These are phyloP conservation scores for Cercospora janseana DNA, from an alignment of 2,329 filamentous ascomycete species.

Conservation along the genomic window DNA sequence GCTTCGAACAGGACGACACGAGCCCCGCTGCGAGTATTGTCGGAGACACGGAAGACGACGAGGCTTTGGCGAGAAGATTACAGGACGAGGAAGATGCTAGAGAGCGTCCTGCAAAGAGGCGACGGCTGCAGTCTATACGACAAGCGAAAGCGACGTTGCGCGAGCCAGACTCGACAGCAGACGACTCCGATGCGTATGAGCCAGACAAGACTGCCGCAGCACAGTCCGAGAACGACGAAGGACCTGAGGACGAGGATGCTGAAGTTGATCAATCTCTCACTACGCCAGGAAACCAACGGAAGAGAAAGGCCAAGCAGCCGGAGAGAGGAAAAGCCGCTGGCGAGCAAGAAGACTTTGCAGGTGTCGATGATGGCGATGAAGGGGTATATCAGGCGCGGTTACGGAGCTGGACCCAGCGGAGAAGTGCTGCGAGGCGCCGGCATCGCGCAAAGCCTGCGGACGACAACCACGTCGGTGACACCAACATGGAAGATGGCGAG, in stretches of 20 bases:
- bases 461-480: conserved; percentile 5
- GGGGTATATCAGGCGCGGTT: conserved; percentile 73
- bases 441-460: conserved; percentile 24
- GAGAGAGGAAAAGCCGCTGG: conserved; percentile 30
- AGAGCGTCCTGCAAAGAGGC: conserved; percentile 43
- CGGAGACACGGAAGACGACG: conserved; percentile 33
- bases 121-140: conserved; percentile 37
- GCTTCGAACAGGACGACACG: conserved; percentile 41
- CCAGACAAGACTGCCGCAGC: conserved; percentile 43
- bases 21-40: conserved; percentile 25
- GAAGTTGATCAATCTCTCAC: conserved; percentile 38
- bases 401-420: conserved; percentile 67
- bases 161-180: conserved; percentile 29
- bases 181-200: conserved; percentile 44
- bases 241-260: conserved; percentile 42
- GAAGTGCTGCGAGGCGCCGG: conserved; percentile 58
- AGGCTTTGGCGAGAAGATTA: conserved; percentile 32
- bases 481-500: conserved; percentile 27
- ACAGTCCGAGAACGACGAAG: conserved; percentile 41
- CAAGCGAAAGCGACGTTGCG: conserved; percentile 26
- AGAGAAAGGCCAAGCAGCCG: conserved; percentile 32
- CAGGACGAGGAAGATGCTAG: conserved; percentile 41
- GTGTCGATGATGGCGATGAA: conserved; percentile 87
- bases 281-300: conserved; percentile 42
- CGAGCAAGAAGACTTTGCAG: conserved; percentile 55